Base-by-base conservation (phyloP, 2,329 filamentous ascomycete species). In the Akanthomyces muscarius region DNA sequence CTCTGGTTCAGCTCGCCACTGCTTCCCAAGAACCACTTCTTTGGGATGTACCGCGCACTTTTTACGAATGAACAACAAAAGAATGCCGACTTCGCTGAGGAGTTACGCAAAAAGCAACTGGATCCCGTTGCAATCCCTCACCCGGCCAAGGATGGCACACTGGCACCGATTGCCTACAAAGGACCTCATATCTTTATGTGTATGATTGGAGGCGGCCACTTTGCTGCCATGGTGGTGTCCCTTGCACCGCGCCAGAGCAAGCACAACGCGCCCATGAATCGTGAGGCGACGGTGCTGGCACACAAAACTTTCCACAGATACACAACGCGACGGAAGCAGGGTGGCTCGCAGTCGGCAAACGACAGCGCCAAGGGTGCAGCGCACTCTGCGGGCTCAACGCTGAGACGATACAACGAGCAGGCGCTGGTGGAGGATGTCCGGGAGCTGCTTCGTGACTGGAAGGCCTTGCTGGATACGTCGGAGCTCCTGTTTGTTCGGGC, bases 271-370 rank as follows among this genome's bases (percentile, higher is more conserved):
- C 82, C 89, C 1, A 85, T 96, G 72, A 92, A 96, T 67, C 84
- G 91, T 60, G 90, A 96, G 71, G 92, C 94, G 6, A 89, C 89
- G 0, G 91, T 98, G 0, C 83, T 97, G 51, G 94, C 92, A 0
- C 94, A 98, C 76, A 99, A 99, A 79, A 97, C 94, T 0, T 99
- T 98, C 75, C 96, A 99, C 75, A 86, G 95, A 63, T 99, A 99
- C 73, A 99, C 96, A 0, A 99, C 95, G 6, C 84, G 95, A 67
- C 85, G 95, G 68, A 99, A 99, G 74, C 95, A 99, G 75, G 95
- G 95, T 80, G 95, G 96, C 48, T 89, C 92, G 13, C 95, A 99
- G 74, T 96, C 93, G 3, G 89, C 94, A 33, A 98, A 92, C 73
- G 95, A 99, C 74, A 90, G 91, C 65, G 86, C 93, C n/a, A 97